Base-by-base conservation (phyloP, 176 grass and related monocot genomes). In the Carex littledalei region DNA sequence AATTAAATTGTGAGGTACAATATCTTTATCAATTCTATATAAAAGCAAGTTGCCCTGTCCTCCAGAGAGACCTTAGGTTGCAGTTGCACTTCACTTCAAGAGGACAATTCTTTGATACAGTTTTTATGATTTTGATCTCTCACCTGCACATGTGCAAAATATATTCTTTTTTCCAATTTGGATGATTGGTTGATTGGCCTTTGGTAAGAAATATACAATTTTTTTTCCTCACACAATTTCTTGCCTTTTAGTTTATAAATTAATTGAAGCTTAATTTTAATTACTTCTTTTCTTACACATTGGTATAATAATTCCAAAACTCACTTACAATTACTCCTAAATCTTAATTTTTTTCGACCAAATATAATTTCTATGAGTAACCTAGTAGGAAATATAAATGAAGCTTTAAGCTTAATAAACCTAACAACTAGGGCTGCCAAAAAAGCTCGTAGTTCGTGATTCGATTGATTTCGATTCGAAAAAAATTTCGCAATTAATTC, bases 21-120 rank as follows among this genome's bases (percentile, higher is more conserved):
- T 83, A 83, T 82, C 60, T 64, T 64, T 64, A 64, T 83, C 80
- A 83, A 83, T 49, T 83, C n/a, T 32, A 41, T 50, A 54, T 31
- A 67, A 82, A 82, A 4, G 37, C 60, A 50, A 83, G 39, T 83
- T 52, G 59, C 20, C 35, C 53, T 82, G 58, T 82, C 20, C 39
- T 22, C 17, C 3, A 81, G 32, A 81, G 60, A 21, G 20, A 81
- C 56, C 79, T 47, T 64, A 81, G 57, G 79, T 63, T 65, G 29
- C 41, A 67, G 79, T 63, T 66, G 29, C 41, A 83, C 41, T 83
- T 83, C 41, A 83, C 80, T 83, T 83, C 80, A 67, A 18, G 20
- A 67, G 6, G 41, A 29, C 80, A 53, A 63, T 53, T 81, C 22
- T 50, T 59, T 80, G 55, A 78, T 16, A 78, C 12, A 59, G 5